Conservation (phyloP, 2,329 filamentous ascomycete genomes). For the Teratosphaeria viscida region DNA sequence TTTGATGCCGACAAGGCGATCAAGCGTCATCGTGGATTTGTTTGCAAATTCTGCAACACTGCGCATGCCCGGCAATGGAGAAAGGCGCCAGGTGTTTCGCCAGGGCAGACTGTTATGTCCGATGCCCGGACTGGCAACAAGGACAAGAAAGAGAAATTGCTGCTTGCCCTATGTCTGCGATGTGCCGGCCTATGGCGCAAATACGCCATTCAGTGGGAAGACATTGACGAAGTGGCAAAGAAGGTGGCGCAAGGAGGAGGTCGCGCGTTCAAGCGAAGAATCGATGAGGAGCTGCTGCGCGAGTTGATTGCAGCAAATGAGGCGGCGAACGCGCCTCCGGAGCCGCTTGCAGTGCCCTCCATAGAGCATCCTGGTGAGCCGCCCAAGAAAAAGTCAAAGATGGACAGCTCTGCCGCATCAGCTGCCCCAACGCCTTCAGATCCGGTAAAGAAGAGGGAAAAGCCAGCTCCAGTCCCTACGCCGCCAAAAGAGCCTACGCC, state of each 20-base stretch:
- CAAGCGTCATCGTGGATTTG: conserved; percentile 69
- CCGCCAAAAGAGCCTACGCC: conserved; percentile 43
- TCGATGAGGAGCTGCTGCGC: conserved; percentile 85
- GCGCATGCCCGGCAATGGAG: conserved; percentile 82
- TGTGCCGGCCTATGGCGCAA: conserved; percentile 92
- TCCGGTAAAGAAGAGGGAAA: conserved; percentile 52
- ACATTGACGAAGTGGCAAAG: conserved; percentile 80
- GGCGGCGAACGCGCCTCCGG: conserved; percentile 14
- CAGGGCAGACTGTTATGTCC: conserved; percentile 57
- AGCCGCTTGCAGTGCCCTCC: conserved; percentile 9
- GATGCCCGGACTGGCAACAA: conserved; percentile 56
- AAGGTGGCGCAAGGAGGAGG: conserved; percentile 76
- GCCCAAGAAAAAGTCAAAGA: conserved; percentile 51
- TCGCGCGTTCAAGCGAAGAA: conserved; percentile 74
- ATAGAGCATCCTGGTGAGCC: conserved; percentile 34
- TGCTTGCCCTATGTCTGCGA: conserved; percentile 76
- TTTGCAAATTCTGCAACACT: conserved; percentile 86
- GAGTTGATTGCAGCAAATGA: conserved; percentile 59
- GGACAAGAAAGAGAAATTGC: conserved; percentile 64
- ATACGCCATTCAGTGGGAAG: conserved; percentile 93
- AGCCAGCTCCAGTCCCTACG: conserved; percentile 23
- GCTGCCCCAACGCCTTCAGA: conserved; percentile 12
- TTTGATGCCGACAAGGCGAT: conserved; percentile 82
- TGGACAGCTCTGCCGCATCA: conserved; percentile 22
- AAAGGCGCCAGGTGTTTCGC: conserved; percentile 67